Evolutionary conservation across 2,329 filamentous ascomycete genomes (phyloP).

Genomic region (Calonectria pseudoturangicola): DNA sequence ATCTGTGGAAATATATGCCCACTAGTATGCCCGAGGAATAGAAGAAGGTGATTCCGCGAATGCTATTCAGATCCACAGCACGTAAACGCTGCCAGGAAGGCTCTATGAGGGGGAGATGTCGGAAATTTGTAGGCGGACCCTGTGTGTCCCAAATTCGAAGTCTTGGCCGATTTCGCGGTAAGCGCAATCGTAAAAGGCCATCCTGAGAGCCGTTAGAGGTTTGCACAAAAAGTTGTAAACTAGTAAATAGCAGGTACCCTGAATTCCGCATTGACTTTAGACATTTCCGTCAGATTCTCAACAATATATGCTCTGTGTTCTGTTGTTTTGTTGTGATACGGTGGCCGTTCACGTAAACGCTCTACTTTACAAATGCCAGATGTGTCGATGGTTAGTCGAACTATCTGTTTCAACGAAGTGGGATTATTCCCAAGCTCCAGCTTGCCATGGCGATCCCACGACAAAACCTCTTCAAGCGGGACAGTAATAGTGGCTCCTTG

Average conservation of each 20-base stretch:
- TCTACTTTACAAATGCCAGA: constrained; percentile 1
- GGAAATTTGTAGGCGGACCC: not conserved
- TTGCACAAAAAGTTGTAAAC: not conserved
- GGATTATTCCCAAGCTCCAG: not conserved
- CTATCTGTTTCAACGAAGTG: not conserved
- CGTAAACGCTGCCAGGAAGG: not conserved
- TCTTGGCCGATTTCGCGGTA: not conserved
- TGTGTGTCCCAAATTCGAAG: not conserved
- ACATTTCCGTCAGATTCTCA: not conserved
- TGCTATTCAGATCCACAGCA: not conserved
- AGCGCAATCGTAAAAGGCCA: not conserved
- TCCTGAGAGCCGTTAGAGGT: not conserved
- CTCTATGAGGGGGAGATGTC: not conserved
- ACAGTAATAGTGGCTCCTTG: not conserved
- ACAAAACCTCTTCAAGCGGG: not conserved
- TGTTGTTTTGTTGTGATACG: not conserved
- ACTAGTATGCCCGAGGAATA: not conserved
- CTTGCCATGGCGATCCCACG: not conserved
- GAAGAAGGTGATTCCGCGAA: not conserved
- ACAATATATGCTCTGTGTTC: not conserved
- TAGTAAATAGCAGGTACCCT: not conserved
- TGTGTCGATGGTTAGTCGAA: not conserved
- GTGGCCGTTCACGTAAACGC: not conserved
- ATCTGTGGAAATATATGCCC: not conserved
- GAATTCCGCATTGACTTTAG: not conserved